These are phyloP conservation scores for Colletotrichum limetticola DNA, from an alignment of 2,329 filamentous ascomycete genomes.

Conservation along the genomic window DNA sequence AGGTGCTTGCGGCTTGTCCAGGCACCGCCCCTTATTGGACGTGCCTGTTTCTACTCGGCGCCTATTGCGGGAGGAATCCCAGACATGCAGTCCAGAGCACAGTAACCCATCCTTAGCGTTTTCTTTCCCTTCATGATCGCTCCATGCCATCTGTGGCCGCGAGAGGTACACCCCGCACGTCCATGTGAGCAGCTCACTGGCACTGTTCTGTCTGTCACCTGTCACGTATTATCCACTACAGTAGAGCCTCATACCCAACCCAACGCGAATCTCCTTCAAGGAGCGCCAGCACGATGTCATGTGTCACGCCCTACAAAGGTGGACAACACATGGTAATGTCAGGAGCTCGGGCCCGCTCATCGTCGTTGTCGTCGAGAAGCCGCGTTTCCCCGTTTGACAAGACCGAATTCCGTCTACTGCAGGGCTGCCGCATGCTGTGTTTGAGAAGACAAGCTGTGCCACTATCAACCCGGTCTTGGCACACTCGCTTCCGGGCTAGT, in stretches of 20 bases:
- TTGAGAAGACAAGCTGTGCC: not conserved
- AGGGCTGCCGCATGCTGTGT: slow-evolving; percentile 11
- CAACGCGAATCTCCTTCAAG: not conserved
- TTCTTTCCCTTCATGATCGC: not conserved
- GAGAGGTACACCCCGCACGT: not conserved
- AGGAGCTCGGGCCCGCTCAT: not conserved
- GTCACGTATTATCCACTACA: not conserved
- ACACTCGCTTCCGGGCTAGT: not conserved
- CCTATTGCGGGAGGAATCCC: not conserved
- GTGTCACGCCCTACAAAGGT: not conserved
- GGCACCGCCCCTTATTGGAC: slow-evolving; percentile 21
- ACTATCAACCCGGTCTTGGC: not conserved
- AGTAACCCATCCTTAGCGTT: slow-evolving; percentile 6
- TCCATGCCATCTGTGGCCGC: not conserved
- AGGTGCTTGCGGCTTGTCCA: slow-evolving; percentile 19
- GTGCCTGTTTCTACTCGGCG: not conserved
- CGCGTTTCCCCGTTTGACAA: not conserved
- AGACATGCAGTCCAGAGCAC: not conserved
- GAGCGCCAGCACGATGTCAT: not conserved
- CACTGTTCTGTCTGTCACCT: slow-evolving; percentile 6
- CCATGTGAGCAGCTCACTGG: slow-evolving; percentile 17
- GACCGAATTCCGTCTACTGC: not conserved
- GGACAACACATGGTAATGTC: not conserved
- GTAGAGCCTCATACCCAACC: not conserved
- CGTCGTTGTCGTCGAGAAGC: not conserved